Percentiles rank a stretch among this genome's conserved stretches.
phyloP scores from a whole-genome alignment of 495 filamentous ascomycete genomes.

The Annulohypoxylon nitens region DNA sequence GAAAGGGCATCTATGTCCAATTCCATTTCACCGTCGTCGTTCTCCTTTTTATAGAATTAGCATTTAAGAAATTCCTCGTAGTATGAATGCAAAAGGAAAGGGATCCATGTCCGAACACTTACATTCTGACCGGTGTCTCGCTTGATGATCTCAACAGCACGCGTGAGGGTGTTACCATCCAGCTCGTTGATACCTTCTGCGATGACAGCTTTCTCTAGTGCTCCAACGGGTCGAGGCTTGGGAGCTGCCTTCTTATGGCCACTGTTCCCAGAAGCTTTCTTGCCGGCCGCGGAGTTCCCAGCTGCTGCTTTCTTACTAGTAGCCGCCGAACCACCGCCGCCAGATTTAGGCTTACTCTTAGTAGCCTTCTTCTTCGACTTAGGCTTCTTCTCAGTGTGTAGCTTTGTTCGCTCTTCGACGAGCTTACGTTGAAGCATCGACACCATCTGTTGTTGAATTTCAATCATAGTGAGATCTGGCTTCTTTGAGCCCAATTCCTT shows the following conservation, averaged over 20 bases:
- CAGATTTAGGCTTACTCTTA: slow-evolving; percentile 53
- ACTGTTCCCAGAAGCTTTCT: slow-evolving; percentile 58
- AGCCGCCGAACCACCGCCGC: slow-evolving; percentile 30
- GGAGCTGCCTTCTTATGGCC: slow-evolving; percentile 60
- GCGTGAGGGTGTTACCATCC: slow-evolving; percentile 76
- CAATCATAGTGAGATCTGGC: slow-evolving; percentile 69
- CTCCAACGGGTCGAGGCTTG: slow-evolving; percentile 71
- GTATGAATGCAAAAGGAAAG: background rate
- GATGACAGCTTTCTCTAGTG: slow-evolving; percentile 86
- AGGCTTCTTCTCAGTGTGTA: slow-evolving; percentile 54
- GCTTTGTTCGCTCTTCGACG: slow-evolving; percentile 62
- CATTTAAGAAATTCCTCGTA: background rate
- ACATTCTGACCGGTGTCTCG: slow-evolving; percentile 81
- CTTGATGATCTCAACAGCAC: slow-evolving; percentile 91
- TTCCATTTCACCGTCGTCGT: slow-evolving; percentile 87
- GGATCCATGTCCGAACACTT: slow-evolving; percentile 52
- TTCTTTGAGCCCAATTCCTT: slow-evolving; percentile 76
- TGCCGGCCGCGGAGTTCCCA: slow-evolving; percentile 54
- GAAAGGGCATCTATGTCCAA: slow-evolving; percentile 89
- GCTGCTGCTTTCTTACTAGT: slow-evolving; percentile 51
- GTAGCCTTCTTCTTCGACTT: slow-evolving; percentile 56
- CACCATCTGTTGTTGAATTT: slow-evolving; percentile 67
- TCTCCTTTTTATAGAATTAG: slow-evolving; percentile 61
- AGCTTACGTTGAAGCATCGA: slow-evolving; percentile 62
- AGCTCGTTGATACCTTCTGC: slow-evolving; percentile 82